Evolutionary conservation across 805 yeast species (phyloP), one percentile per base, ranked within the genome.

Genomic region (Brettanomyces naardenensis): DNA sequence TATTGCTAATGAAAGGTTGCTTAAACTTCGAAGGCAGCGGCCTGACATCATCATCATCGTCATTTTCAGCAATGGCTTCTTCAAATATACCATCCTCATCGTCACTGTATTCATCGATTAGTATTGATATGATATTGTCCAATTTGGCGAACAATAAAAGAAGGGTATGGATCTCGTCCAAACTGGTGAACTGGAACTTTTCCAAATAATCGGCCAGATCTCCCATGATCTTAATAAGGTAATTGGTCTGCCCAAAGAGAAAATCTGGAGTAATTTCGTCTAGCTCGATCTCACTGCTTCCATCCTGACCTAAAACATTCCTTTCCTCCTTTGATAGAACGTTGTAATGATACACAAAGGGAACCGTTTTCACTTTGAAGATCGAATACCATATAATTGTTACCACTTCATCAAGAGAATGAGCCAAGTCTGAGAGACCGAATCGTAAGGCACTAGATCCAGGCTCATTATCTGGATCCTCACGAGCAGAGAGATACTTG

Each of bases 301-400:
- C 25, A 19, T 25, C 15, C 10, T 9, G 22, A 6, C 30, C 29
- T 21, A 30, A 23, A 35, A 40, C 7, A 17, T n/a, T 7, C 28
- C 19, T 13, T 28, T 39, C 19, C 15, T 11, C 17, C 14, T 18
- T 6, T 18, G 38, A 28, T 29, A 22, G 36, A n/a, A 48, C 23
- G 30, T 57, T 53, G 3, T 41, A 25, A 33, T 58, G 64, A 23
- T 52, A 46, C 3, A 58, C 33, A 19, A 38, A 39, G 3, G 64
- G 64, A 4, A 59, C 46, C 2, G 45, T 47, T 22, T 55, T 50
- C n/a, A 51, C 36, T 19, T 56, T 53, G 26, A 56, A 53, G 1
- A 80, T 63, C 1, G 87, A 76, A 39, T 68, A 70, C 85, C 86
- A 79, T 5, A 83, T 57, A 29, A 84, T 62, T 33, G 70, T 74